phyloP scores from a whole-genome alignment of 2,329 filamentous ascomycete genomes.

The Cladosporium sp. region DNA sequence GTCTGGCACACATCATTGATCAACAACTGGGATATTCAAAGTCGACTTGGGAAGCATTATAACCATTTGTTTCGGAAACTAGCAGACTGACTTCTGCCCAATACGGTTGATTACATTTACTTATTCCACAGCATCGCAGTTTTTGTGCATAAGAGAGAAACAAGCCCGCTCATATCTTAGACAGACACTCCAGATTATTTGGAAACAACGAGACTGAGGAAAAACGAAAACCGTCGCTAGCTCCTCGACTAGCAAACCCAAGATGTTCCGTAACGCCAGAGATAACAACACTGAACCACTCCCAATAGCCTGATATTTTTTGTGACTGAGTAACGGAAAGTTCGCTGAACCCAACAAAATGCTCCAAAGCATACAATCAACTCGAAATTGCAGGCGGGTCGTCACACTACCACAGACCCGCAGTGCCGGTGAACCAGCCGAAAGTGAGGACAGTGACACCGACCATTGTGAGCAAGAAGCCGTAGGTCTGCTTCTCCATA shows the following conservation, averaged over 20 bases:
- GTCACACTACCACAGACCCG: conserved; percentile 32
- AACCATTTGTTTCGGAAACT: no score
- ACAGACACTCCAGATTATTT: neutral
- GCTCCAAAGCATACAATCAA: neutral
- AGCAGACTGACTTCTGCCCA: no score
- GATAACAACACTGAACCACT: neutral
- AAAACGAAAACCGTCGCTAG: neutral
- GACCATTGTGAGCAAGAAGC: conserved; percentile 53
- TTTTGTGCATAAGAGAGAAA: neutral
- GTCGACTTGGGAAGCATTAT: no score
- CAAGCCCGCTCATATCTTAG: neutral
- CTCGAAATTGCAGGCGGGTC: neutral
- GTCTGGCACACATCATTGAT: no score
- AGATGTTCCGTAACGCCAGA: conserved; percentile 1
- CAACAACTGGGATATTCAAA: no score
- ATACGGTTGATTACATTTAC: conserved; percentile 8
- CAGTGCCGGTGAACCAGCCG: conserved; percentile 46
- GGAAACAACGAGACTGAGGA: neutral
- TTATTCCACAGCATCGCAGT: neutral
- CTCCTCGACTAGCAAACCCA: neutral
- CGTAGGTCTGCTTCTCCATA: conserved; percentile 52
- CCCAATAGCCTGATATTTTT: neutral
- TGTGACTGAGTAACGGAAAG: neutral
- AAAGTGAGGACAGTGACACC: conserved; percentile 56
- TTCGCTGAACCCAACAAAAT: neutral